Percentiles rank a stretch among this genome's conserved stretches.
These are phyloP conservation scores for Cymbidium sinense DNA, from an alignment of 106 monocot genomes.

Conservation along the genomic window DNA sequence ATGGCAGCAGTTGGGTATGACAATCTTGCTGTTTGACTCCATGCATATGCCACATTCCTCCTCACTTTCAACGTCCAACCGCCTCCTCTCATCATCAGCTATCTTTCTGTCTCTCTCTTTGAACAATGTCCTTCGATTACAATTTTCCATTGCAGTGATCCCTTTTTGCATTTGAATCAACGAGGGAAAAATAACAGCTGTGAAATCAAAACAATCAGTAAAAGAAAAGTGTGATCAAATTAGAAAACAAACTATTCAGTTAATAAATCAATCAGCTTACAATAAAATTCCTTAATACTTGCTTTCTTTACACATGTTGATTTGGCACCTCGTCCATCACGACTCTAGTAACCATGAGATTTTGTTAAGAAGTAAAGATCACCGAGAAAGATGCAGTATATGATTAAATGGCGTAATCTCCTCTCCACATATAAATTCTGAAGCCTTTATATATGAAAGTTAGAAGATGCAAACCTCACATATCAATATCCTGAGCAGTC, in stretches of 20 bases:
- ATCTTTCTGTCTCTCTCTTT: conserved; percentile 7
- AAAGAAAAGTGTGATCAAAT: conserved; percentile 1
- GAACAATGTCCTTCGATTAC: conserved; percentile 6
- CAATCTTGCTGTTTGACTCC: conserved; percentile 46
- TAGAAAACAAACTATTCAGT: not conserved
- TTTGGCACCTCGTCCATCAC: conserved; percentile 43
- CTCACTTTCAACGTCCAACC: conserved; percentile 31
- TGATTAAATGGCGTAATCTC: not conserved
- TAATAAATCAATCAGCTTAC: conserved; percentile 19
- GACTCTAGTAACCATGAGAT: conserved; percentile 17
- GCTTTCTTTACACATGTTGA: conserved; percentile 23
- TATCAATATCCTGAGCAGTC: conserved; percentile 50
- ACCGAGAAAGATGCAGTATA: not conserved
- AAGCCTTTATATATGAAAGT: not conserved
- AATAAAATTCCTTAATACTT: conserved; percentile 45
- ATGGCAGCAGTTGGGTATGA: conserved; percentile 61
- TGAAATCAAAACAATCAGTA: not conserved
- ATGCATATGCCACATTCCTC: conserved; percentile 55
- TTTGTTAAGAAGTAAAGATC: conserved; percentile 1
- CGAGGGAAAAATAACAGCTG: conserved; percentile 21
- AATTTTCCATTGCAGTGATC: conserved; percentile 9
- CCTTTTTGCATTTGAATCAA: conserved; percentile 18
- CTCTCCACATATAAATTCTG: not conserved
- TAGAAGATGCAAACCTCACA: conserved; percentile 24
- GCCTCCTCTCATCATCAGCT: conserved; percentile 17